Conservation (phyloP, 108 stramenopile genomes). For the Parietichytrium sp. region DNA sequence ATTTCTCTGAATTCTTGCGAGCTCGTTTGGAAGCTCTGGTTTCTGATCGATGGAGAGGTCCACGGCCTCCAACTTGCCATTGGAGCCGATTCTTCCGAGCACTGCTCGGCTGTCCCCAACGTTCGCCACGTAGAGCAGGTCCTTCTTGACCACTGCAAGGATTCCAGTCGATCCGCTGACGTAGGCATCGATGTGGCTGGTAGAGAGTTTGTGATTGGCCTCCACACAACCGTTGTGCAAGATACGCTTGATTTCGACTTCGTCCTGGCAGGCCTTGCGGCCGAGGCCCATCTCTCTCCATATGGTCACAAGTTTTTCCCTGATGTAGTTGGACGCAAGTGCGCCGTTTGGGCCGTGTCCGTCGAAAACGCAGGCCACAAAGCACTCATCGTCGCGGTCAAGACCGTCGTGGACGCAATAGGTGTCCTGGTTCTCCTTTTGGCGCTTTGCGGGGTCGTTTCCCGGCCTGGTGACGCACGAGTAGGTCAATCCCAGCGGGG, state of each 20-base stretch:
- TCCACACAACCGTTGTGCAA: slow-evolving; percentile 27
- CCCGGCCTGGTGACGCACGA: slow-evolving; percentile 40
- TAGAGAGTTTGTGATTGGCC: neutral
- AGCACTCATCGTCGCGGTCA: neutral
- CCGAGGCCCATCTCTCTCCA: neutral
- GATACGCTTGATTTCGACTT: neutral
- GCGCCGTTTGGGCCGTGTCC: slow-evolving; percentile 44
- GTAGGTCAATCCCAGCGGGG: neutral
- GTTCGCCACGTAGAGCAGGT: slow-evolving; percentile 81
- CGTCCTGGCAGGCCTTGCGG: neutral
- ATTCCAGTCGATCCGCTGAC: slow-evolving; percentile 83
- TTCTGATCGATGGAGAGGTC: slow-evolving; percentile 60
- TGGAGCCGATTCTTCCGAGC: slow-evolving; percentile 57
- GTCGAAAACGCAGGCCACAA: slow-evolving; percentile 37
- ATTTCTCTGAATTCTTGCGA: slow-evolving; percentile 48
- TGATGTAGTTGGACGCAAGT: neutral
- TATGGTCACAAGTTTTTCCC: neutral
- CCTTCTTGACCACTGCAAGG: slow-evolving; percentile 76
- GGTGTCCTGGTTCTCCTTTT: slow-evolving; percentile 46
- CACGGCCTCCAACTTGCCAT: slow-evolving; percentile 39
- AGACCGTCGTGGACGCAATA: slow-evolving; percentile 3
- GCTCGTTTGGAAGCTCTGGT: slow-evolving; percentile 49
- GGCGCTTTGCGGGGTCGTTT: slow-evolving; percentile 40
- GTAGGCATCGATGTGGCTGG: slow-evolving; percentile 40
- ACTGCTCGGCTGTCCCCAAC: slow-evolving; percentile 93